These are phyloP conservation scores for Flaveria robusta DNA, from an alignment of 129 eudicot species.

Conservation along the genomic window DNA sequence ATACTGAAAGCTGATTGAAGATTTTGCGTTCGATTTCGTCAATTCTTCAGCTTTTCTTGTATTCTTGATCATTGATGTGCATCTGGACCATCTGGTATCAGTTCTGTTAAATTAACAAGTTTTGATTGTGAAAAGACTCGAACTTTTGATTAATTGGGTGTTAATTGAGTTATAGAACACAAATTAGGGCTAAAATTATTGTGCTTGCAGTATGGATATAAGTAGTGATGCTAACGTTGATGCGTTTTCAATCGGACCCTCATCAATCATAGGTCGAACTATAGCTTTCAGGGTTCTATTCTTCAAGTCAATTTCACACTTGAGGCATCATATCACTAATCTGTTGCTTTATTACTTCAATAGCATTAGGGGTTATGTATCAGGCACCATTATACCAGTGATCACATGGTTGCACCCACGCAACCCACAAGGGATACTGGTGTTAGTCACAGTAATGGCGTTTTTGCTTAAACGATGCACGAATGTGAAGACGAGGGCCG, in stretches of 20 bases:
- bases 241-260: conserved; percentile 77
- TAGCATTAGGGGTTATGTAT: conserved; percentile 27
- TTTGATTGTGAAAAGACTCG: not conserved
- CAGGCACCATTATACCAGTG: conserved; percentile 45
- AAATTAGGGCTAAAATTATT: conserved; percentile 3
- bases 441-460: conserved; percentile 63
- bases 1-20: conserved; percentile 15
- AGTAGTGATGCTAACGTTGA: conserved; percentile 83
- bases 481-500: conserved; percentile 68
- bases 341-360: conserved; percentile 41
- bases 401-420: conserved; percentile 87
- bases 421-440: conserved; percentile 86
- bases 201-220: conserved; percentile 57
- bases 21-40: not conserved
- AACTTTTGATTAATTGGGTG: not conserved
- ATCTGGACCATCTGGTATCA: not conserved
- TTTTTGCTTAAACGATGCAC: conserved; percentile 72
- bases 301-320: conserved; percentile 64
- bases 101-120: not conserved
- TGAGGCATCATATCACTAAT: conserved; percentile 44
- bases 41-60: not conserved
- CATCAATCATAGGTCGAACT: conserved; percentile 69
- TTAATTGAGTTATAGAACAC: not conserved
- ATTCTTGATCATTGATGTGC: conserved; percentile 11
- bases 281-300: conserved; percentile 68